Evolutionary conservation across 129 eudicot species (phyloP).

Genomic region (Flaveria bidentis): DNA sequence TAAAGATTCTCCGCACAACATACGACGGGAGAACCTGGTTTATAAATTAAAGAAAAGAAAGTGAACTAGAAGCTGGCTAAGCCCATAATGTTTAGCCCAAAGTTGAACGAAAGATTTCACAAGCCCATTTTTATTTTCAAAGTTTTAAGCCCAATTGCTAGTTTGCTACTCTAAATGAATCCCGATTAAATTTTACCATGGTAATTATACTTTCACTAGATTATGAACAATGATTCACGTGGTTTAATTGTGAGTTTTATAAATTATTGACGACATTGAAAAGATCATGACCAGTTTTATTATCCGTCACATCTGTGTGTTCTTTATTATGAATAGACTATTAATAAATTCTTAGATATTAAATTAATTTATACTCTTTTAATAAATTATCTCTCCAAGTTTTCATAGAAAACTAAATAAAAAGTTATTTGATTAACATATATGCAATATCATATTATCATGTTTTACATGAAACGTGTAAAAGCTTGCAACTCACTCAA

Average conservation of each 20-base stretch:
- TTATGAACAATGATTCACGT: background rate
- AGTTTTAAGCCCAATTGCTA: background rate
- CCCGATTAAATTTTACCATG: background rate
- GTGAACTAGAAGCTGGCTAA: background rate
- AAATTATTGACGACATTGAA: background rate
- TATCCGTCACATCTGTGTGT: background rate
- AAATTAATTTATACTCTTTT: background rate
- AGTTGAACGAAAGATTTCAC: background rate
- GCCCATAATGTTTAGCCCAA: background rate
- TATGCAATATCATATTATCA: background rate
- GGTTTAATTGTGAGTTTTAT: background rate
- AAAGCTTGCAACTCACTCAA: too few species aligned
- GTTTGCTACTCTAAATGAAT: background rate
- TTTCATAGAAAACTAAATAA: background rate
- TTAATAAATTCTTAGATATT: background rate
- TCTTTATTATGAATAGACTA: background rate
- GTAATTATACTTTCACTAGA: background rate
- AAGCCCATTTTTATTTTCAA: background rate
- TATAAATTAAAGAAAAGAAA: too few species aligned
- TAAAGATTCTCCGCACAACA: too few species aligned
- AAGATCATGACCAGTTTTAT: background rate
- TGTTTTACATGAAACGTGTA: too few species aligned
- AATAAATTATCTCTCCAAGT: background rate
- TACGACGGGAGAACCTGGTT: too few species aligned
- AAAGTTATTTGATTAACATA: background rate